Evolutionary conservation across 2,329 filamentous ascomycete genomes (phyloP).

Genomic region (Alternaria atra): DNA sequence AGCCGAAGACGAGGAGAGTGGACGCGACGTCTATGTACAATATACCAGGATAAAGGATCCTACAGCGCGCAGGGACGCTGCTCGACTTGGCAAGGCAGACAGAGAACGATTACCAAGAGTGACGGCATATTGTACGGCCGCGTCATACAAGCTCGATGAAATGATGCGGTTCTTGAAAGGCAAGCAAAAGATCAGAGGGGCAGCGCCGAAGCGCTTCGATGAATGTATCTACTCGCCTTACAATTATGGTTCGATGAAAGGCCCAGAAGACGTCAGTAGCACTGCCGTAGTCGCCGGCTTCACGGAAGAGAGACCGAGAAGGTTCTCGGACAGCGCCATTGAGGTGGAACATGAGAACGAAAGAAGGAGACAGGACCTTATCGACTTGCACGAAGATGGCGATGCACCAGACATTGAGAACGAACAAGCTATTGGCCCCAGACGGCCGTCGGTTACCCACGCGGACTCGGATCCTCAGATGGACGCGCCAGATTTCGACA

Average conservation of each 20-base stretch:
- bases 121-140: slow-evolving; percentile 95
- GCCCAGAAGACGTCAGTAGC: slow-evolving; percentile 47
- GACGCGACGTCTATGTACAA: slow-evolving; percentile 95
- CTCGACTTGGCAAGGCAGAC: slow-evolving; percentile 91
- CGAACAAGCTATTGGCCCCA: slow-evolving; percentile 34
- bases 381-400: slow-evolving; percentile 64
- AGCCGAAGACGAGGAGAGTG: slow-evolving; percentile 83
- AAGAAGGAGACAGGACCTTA: slow-evolving; percentile 67
- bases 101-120: slow-evolving; percentile 86
- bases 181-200: slow-evolving; percentile 76
- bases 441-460: slow-evolving; percentile 39
- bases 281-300: slow-evolving; percentile 41
- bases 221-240: slow-evolving; percentile 98
- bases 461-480: slow-evolving; percentile 45
- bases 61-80: slow-evolving; percentile 89
- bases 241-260: slow-evolving; percentile 69
- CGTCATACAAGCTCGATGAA: slow-evolving; percentile 87
- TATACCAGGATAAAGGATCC: slow-evolving; percentile 98
- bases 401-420: slow-evolving; percentile 39
- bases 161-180: slow-evolving; percentile 92
- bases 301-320: slow-evolving; percentile 61
- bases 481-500: slow-evolving; percentile 78
- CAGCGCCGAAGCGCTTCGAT: slow-evolving; percentile 91
- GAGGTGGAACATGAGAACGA: slow-evolving; percentile 69
- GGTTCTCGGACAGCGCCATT: slow-evolving; percentile 77